Conservation (phyloP, 2,329 filamentous ascomycete species). For the Alternaria solani region DNA sequence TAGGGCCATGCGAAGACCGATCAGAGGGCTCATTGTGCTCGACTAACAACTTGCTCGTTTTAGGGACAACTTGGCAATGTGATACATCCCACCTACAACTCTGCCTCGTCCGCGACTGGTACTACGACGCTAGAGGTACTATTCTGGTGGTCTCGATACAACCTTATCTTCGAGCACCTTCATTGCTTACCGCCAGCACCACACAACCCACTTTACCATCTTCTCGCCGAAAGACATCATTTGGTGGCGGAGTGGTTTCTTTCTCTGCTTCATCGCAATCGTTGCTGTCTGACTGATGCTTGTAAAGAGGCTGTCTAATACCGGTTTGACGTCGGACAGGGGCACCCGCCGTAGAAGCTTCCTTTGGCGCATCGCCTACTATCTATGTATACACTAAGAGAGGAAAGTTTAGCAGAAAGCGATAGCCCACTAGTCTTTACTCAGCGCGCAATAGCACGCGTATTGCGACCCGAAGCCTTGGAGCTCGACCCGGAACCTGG, state of each 20-base stretch:
- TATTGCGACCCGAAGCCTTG: constrained; percentile 1
- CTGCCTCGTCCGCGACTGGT: neutral
- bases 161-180: constrained; percentile 4
- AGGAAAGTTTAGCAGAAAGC: neutral
- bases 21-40: neutral
- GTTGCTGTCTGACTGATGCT: neutral
- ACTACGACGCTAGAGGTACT: neutral
- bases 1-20: neutral
- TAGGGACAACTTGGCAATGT: neutral
- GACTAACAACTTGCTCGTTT: neutral
- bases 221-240: neutral
- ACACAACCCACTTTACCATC: neutral
- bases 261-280: neutral
- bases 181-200: neutral
- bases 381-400: neutral
- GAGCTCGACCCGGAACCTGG: constrained; percentile 3
- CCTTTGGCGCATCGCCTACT: neutral
- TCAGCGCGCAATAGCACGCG: neutral
- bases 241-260: neutral
- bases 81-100: neutral
- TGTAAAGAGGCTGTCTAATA: neutral
- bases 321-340: neutral
- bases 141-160: neutral
- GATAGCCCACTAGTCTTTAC: neutral
- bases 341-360: neutral